These are phyloP conservation scores for Betula pendula DNA, from an alignment of 306 rosid genomes.

Conservation along the genomic window DNA sequence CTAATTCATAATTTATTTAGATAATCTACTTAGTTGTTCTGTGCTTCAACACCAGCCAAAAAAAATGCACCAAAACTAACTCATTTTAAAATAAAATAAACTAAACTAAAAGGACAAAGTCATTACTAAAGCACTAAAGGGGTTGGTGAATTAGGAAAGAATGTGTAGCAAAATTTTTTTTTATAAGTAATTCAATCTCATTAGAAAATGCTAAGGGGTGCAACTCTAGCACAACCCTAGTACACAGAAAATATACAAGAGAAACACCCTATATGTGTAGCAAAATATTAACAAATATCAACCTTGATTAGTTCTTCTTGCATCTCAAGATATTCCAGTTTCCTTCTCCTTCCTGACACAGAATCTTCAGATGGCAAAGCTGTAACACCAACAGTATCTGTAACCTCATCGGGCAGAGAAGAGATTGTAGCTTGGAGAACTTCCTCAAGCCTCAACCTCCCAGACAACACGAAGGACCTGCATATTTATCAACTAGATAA, in stretches of 20 bases:
- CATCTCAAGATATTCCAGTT: constrained; percentile 88
- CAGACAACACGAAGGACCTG: constrained; percentile 88
- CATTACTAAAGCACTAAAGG: constrained; percentile 17
- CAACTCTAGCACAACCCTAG: too few relatives aligned
- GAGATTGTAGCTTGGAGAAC: constrained; percentile 86
- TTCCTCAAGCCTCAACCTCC: constrained; percentile 81
- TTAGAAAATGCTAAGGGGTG: too few relatives aligned
- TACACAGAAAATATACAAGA: too few relatives aligned
- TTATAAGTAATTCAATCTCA: too few relatives aligned
- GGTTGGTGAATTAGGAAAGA: constrained; percentile 13
- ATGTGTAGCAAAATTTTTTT: constrained; percentile 8
- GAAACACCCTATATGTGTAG: background rate
- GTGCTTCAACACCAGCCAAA: constrained; percentile 17
- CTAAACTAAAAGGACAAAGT: background rate
- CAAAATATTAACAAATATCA: constrained; percentile 17
- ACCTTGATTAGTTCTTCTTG: constrained; percentile 97
- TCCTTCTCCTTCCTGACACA: constrained; percentile 90
- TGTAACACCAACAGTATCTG: constrained; percentile 84
- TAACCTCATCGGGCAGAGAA: constrained; percentile 97
- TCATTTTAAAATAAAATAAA: background rate
- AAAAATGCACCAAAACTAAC: constrained; percentile 20
- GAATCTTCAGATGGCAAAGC: constrained; percentile 89
- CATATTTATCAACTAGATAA: constrained; percentile 24
- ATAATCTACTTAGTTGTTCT: constrained; percentile 2
- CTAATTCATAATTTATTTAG: background rate